Percentiles rank a stretch among this genome's conserved stretches.
Conservation (phyloP, 2,329 filamentous ascomycete species). For the Alternaria brassicicola region DNA sequence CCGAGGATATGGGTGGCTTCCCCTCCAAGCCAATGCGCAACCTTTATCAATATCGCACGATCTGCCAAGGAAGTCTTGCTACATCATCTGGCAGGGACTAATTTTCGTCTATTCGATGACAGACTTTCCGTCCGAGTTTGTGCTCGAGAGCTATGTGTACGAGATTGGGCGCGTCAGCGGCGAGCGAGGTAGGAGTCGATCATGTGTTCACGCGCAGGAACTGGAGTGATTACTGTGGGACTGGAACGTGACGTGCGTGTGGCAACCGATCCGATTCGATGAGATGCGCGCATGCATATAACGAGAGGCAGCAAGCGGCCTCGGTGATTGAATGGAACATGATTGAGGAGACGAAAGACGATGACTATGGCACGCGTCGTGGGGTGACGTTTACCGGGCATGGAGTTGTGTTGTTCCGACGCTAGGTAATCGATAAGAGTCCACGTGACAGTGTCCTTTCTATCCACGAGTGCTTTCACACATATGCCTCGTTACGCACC, state of each 20-base stretch:
- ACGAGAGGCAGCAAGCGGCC: background rate
- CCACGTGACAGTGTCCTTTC: background rate
- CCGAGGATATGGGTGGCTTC: background rate
- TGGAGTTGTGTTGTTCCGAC: slow-evolving; percentile 2
- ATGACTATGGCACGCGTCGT: slow-evolving; percentile 7
- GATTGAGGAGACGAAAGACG: background rate
- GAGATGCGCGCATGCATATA: background rate
- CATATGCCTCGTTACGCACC: background rate
- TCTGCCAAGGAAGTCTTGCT: background rate
- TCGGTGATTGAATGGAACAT: background rate
- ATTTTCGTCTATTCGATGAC: background rate
- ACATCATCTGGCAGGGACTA: background rate
- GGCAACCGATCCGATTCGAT: background rate
- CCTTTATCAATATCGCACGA: background rate
- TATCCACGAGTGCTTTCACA: background rate
- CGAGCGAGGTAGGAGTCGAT: background rate
- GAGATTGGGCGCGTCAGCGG: background rate
- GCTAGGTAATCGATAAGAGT: slow-evolving; percentile 12
- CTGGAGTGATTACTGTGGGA: background rate
- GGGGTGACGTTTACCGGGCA: slow-evolving; percentile 13
- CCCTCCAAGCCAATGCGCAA: background rate
- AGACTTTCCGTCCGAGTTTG: background rate
- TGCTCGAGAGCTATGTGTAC: background rate
- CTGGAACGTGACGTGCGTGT: background rate
- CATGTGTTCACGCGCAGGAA: background rate